Conservation (phyloP, 2,329 filamentous ascomycete genomes). For the Falciphora oryzae region DNA sequence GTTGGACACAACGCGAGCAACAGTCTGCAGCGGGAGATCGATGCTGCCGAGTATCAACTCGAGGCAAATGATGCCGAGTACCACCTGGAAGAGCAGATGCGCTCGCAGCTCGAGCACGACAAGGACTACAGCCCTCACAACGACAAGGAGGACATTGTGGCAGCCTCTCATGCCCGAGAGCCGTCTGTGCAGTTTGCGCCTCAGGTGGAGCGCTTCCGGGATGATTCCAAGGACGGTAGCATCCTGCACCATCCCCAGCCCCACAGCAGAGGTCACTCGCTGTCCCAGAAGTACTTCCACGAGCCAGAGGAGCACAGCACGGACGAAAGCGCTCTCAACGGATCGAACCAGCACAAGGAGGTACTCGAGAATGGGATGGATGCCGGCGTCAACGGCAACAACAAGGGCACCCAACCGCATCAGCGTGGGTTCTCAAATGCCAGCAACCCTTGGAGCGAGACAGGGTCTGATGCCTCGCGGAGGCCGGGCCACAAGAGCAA, state of each 20-base stretch:
- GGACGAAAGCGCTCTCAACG: slow-evolving; percentile 4
- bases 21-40: slow-evolving; percentile 76
- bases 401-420: slow-evolving; percentile 31
- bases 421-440: slow-evolving; percentile 48
- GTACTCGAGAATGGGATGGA: neutral
- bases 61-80: slow-evolving; percentile 84
- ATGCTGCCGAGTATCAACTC: slow-evolving; percentile 81
- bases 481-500: slow-evolving; percentile 60
- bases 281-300: slow-evolving; percentile 60
- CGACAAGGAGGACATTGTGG: slow-evolving; percentile 29
- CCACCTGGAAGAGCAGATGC: slow-evolving; percentile 73
- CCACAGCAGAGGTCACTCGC: slow-evolving; percentile 67
- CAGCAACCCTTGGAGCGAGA: slow-evolving; percentile 60
- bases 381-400: neutral
- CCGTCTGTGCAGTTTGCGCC: slow-evolving; percentile 42
- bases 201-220: slow-evolving; percentile 45
- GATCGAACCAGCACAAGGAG: neutral
- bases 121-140: slow-evolving; percentile 65
- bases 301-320: slow-evolving; percentile 43
- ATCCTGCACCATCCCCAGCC: slow-evolving; percentile 66
- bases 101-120: slow-evolving; percentile 69
- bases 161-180: slow-evolving; percentile 34
- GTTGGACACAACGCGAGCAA: slow-evolving; percentile 65
- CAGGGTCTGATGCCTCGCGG: slow-evolving; percentile 32
- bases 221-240: slow-evolving; percentile 46